These are phyloP conservation scores for Aegilops longissima DNA, from an alignment of 176 grass and related monocot species.

Conservation along the genomic window DNA sequence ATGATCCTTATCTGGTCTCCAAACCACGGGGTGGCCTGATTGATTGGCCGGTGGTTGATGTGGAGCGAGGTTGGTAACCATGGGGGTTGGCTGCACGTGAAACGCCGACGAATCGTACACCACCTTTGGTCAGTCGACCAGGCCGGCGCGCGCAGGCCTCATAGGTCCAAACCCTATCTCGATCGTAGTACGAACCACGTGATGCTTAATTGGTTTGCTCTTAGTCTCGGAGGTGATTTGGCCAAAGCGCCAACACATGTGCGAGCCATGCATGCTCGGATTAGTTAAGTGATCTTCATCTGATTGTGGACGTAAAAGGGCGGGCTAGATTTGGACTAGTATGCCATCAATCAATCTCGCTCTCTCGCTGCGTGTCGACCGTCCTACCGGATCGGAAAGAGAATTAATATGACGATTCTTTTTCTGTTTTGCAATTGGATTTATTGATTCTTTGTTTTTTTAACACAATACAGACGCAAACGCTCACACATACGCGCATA, in stretches of 20 bases:
- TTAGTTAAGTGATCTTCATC: neutral
- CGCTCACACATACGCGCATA: too few relatives aligned
- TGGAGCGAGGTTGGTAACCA: neutral
- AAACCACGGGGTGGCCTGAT: neutral
- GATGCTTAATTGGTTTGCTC: neutral
- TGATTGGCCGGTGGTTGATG: neutral
- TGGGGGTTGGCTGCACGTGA: slow-evolving; percentile 35
- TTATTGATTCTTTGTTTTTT: neutral
- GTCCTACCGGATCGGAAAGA: neutral
- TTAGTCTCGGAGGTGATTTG: neutral
- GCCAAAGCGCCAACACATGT: neutral
- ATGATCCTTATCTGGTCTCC: slow-evolving; percentile 49
- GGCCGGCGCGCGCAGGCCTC: slow-evolving; percentile 5
- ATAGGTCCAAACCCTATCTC: slow-evolving; percentile 33
- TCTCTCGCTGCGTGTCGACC: neutral
- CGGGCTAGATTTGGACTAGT: slow-evolving; percentile 47
- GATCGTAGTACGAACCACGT: slow-evolving; percentile 4
- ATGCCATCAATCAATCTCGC: neutral
- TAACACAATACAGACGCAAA: too few relatives aligned
- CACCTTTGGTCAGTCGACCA: slow-evolving; percentile 11
- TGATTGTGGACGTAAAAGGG: slow-evolving; percentile 21
- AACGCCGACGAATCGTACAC: slow-evolving; percentile 20
- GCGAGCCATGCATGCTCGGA: neutral
- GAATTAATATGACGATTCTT: neutral
- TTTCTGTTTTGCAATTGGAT: too few relatives aligned